phyloP scores from a whole-genome alignment of 2,329 filamentous ascomycete genomes.

The Fusarium anthophilum region DNA sequence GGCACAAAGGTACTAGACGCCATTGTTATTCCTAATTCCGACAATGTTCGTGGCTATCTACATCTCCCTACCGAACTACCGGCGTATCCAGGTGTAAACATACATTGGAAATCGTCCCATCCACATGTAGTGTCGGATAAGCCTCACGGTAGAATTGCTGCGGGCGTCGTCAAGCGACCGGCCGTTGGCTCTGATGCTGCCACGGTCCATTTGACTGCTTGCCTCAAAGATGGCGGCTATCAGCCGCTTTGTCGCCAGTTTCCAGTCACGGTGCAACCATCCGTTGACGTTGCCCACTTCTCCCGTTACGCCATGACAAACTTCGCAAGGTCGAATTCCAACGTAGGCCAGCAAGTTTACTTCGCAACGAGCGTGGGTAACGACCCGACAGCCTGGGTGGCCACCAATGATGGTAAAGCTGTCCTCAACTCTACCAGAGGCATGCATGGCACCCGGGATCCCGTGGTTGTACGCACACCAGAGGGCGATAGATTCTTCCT shows the following conservation, averaged over 20 bases:
- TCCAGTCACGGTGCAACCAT: background rate
- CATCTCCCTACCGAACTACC: background rate
- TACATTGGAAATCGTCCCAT: background rate
- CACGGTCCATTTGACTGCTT: background rate
- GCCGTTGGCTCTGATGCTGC: background rate
- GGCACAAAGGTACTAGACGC: background rate
- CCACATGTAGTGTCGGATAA: background rate
- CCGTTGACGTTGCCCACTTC: background rate
- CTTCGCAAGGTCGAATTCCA: background rate
- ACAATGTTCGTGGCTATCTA: background rate
- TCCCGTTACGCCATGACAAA: background rate
- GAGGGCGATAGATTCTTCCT: background rate
- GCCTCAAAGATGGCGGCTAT: background rate
- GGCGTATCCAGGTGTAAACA: background rate
- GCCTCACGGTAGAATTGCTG: background rate
- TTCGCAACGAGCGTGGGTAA: background rate
- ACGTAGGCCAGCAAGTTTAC: background rate
- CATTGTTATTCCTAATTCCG: background rate
- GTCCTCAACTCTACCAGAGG: background rate
- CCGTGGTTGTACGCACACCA: background rate
- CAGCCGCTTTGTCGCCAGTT: background rate
- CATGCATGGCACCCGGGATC: background rate
- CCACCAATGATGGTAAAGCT: background rate
- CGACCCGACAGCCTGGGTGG: background rate
- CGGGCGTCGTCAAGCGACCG: background rate